Conservation (phyloP, 2,329 filamentous ascomycete genomes). For the Pseudopyrenochaeta lycopersici region DNA sequence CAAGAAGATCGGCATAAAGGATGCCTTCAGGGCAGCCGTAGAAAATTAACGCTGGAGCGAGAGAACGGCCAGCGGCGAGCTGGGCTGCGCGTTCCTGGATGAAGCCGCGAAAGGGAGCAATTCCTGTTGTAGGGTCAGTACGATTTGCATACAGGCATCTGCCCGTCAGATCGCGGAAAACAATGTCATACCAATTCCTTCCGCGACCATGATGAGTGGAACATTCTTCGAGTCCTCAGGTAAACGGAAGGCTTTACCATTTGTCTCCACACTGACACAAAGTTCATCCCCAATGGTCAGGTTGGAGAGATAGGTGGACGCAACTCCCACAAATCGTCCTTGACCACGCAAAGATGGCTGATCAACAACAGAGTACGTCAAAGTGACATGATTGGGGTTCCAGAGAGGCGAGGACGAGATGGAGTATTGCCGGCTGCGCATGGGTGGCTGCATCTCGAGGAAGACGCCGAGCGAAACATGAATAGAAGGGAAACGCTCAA, state of each 20-base stretch:
- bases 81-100: constrained; percentile 54
- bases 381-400: constrained; percentile 64
- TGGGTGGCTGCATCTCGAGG: constrained; percentile 76
- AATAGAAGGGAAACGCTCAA: constrained; percentile 68
- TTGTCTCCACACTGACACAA: constrained; percentile 52
- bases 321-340: constrained; percentile 56
- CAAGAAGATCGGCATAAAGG: constrained; percentile 68
- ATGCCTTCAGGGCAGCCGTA: constrained; percentile 70
- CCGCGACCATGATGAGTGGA: constrained; percentile 53
- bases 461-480: constrained; percentile 72
- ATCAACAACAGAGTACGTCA: constrained; percentile 75
- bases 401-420: constrained; percentile 78
- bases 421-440: constrained; percentile 81
- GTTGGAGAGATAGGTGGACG: constrained; percentile 53
- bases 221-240: constrained; percentile 52
- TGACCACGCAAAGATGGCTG: constrained; percentile 59
- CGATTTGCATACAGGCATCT: too few species aligned
- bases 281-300: constrained; percentile 53
- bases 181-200: constrained; percentile 37
- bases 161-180: constrained; percentile 12
- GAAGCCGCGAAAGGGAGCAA: constrained; percentile 56
- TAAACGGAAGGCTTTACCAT: constrained; percentile 54
- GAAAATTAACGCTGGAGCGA: constrained; percentile 72
- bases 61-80: constrained; percentile 57
- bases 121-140: constrained; percentile 32